Evolutionary conservation across 352 stramenopile species (phyloP).

Genomic region (Phytopythium montanum): DNA sequence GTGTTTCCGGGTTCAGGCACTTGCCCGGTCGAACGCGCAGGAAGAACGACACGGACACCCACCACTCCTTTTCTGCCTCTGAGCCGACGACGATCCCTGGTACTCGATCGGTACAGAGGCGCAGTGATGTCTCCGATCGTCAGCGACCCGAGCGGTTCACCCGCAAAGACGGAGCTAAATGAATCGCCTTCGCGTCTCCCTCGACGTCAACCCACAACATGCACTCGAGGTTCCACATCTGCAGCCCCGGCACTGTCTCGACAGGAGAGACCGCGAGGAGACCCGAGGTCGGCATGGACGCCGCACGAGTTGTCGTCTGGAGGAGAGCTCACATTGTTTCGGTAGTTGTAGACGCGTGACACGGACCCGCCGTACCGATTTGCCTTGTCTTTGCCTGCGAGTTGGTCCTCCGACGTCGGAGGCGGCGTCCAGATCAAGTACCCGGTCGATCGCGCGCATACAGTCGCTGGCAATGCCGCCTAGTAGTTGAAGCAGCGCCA

Average conservation of each 20-base stretch:
- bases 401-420: conserved; percentile 18
- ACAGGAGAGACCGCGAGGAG: conserved; percentile 76
- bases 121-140: conserved; percentile 72
- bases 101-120: conserved; percentile 74
- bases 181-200: conserved; percentile 40
- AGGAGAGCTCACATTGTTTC: conserved; percentile 44
- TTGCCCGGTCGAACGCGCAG: conserved; percentile 48
- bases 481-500: conserved; percentile 55
- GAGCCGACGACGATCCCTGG: conserved; percentile 56
- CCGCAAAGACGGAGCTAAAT: conserved; percentile 83
- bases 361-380: conserved; percentile 80
- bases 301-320: conserved; percentile 54
- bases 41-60: conserved; percentile 88
- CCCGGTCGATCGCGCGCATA: conserved; percentile 69
- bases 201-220: conserved; percentile 83
- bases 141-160: conserved; percentile 71
- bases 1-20: conserved; percentile 54
- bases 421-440: conserved; percentile 59
- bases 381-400: conserved; percentile 23
- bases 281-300: conserved; percentile 73
- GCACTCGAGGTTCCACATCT: conserved; percentile 86
- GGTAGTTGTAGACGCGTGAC: conserved; percentile 81
- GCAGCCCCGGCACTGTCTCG: conserved; percentile 65
- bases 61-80: conserved; percentile 49
- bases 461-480: conserved; percentile 68